Base-by-base conservation (phyloP, 441 rosid species). In the Corymbia calophylla region DNA sequence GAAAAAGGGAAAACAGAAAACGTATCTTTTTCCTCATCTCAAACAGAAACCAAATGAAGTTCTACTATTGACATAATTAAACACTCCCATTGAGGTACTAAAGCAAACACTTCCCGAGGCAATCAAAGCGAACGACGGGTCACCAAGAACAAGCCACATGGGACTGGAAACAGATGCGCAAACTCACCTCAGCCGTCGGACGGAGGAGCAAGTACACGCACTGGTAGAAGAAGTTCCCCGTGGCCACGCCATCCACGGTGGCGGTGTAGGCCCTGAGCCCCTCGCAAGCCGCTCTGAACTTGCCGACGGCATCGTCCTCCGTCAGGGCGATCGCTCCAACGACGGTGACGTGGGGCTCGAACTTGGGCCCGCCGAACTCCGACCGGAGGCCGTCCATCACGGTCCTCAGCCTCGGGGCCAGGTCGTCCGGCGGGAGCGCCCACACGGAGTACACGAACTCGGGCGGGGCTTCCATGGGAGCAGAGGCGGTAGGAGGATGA, bases 341-440 rank as follows among this genome's bases (percentile, higher is more conserved):
- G n/a, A 96, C 97, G 66, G 99, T 97, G 53, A 96, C 94, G 89
- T 97, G 99, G 29, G 99, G 97, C 90, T 94, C 94, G 92, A 96
- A 96, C 91, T 89, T 91, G 5, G 99, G 97, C 23, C 98, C 99
- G 21, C 93, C 90, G 93, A 94, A 97, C 90, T 94, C 99, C 86
- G 97, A 96, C 91, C 97, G 87, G 62, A 97, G 93, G 86, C 93
- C 93, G 70, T 90, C 95, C 97, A 96, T 96, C 91, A 97, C 88
- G 88, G 92, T 93, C 93, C 91, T 87, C 32, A 96, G 86, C 82
- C 96, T 90, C 17, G 89, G 88, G 82, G 86, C 91, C 87, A 95
- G 89, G 88, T 94, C 97, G 3, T 95, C 95, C 48, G 94, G 95
- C 5, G 97, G 98, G 66, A 94, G 89, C 48, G 96, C 99, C 99